These are phyloP conservation scores for Aegilops umbellulata DNA, from an alignment of 176 grass and related monocot genomes.

Conservation along the genomic window DNA sequence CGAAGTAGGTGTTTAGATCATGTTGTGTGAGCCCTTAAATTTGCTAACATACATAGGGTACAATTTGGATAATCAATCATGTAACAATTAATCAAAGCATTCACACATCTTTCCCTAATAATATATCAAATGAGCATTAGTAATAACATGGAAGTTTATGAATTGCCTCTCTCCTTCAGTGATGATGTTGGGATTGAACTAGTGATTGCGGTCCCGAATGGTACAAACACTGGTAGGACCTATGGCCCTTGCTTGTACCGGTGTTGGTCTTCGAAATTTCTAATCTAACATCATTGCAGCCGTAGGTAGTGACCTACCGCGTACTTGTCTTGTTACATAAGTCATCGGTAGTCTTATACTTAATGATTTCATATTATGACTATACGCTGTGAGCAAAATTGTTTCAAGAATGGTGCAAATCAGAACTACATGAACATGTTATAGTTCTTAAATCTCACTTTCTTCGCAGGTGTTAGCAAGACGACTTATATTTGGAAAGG, in stretches of 20 bases:
- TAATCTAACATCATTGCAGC: not conserved
- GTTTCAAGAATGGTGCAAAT: constrained; percentile 16
- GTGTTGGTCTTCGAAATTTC: not conserved
- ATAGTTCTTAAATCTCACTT: not conserved
- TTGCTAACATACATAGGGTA: no score
- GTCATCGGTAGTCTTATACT: not conserved
- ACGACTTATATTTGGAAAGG: constrained; percentile 55
- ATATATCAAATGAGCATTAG: not conserved
- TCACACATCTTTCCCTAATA: not conserved
- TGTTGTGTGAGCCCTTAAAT: no score
- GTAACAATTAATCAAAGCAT: not conserved
- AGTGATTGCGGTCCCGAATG: not conserved
- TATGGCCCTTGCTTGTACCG: not conserved
- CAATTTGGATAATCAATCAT: not conserved
- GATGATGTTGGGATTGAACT: not conserved
- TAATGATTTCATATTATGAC: not conserved
- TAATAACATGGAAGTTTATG: not conserved
- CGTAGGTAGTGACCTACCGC: no score
- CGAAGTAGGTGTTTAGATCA: not conserved
- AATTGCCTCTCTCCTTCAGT: not conserved
- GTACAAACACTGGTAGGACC: not conserved
- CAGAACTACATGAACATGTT: not conserved
- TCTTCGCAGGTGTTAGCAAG: constrained; percentile 54
- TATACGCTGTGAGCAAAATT: not conserved
- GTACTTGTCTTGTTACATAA: not conserved